Evolutionary conservation across 1,139 yeast species (phyloP).

Genomic region (Entelexis sorbosivorans): DNA sequence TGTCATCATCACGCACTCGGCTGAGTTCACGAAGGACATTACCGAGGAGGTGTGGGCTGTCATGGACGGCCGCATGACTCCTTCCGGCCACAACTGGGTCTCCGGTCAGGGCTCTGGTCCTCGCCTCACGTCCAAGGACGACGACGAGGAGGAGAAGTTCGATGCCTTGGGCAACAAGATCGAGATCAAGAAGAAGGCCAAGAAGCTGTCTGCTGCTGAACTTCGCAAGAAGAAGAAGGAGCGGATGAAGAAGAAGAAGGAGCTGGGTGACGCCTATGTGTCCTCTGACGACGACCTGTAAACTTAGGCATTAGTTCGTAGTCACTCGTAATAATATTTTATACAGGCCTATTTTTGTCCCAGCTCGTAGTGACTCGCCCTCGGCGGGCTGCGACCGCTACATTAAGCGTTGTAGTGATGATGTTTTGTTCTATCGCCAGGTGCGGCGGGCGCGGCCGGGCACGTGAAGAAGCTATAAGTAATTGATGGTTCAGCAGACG

Average conservation of each 20-base stretch:
- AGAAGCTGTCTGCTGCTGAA: constrained; percentile 96
- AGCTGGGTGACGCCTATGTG: constrained; percentile 96
- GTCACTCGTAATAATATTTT: neutral
- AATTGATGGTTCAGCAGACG: neutral
- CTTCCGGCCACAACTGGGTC: constrained; percentile 99
- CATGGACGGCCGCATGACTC: constrained; percentile 93
- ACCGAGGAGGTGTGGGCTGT: constrained; percentile 99
- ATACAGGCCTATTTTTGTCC: neutral
- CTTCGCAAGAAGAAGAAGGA: constrained; percentile 99
- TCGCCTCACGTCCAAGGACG: constrained; percentile 91
- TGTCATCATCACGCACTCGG: constrained; percentile 98
- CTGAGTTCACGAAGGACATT: constrained; percentile 98
- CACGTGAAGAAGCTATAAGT: neutral
- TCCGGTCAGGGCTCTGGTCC: constrained; percentile 99
- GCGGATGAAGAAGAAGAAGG: constrained; percentile 99
- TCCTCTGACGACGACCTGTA: constrained; percentile 74
- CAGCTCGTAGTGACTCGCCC: neutral
- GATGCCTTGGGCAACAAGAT: constrained; percentile 99
- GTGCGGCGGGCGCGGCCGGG: too few species aligned
- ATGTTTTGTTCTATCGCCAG: neutral
- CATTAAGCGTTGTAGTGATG: too few species aligned
- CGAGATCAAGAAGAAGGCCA: constrained; percentile 90
- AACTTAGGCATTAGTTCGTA: neutral
- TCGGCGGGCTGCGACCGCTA: too few species aligned
- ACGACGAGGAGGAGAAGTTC: constrained; percentile 93